A percentile compares a stretch with the other conserved stretches of the same genome.
Evolutionary conservation across 2,329 filamentous ascomycete genomes (phyloP).

Genomic region (Tolypocladium ovalisporum): DNA sequence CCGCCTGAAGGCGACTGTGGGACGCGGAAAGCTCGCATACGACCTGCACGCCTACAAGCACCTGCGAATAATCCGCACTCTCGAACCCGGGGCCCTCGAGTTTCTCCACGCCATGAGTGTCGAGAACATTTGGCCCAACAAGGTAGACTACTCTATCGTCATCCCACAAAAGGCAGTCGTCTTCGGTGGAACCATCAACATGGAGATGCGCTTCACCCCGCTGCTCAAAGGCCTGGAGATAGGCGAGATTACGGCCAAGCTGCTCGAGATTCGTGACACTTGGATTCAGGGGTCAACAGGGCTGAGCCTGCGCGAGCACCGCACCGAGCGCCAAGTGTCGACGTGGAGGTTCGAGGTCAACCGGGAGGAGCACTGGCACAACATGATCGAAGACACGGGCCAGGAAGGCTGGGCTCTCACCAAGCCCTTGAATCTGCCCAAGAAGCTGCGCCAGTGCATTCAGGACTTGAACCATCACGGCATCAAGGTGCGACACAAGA

Average conservation of each 20-base stretch:
- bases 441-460: slow-evolving; percentile 69
- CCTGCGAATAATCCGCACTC: slow-evolving; percentile 64
- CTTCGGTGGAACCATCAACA: slow-evolving; percentile 75
- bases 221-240: slow-evolving; percentile 80
- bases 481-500: slow-evolving; percentile 86
- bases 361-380: slow-evolving; percentile 54
- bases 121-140: slow-evolving; percentile 96
- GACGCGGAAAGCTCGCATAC: slow-evolving; percentile 77
- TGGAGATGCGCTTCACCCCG: slow-evolving; percentile 81
- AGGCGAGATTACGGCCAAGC: slow-evolving; percentile 68
- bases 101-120: slow-evolving; percentile 85
- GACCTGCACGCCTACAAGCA: slow-evolving; percentile 74
- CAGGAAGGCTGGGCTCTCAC: slow-evolving; percentile 55
- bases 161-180: slow-evolving; percentile 91
- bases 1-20: slow-evolving; percentile 80
- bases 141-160: slow-evolving; percentile 89
- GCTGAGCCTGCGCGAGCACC: slow-evolving; percentile 44
- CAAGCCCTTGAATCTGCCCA: slow-evolving; percentile 61
- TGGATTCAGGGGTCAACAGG: slow-evolving; percentile 35
- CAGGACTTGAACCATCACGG: slow-evolving; percentile 83
- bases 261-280: slow-evolving; percentile 70
- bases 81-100: slow-evolving; percentile 66
- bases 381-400: slow-evolving; percentile 56
- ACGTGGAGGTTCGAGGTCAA: slow-evolving; percentile 45
- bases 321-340: slow-evolving; percentile 52